These are phyloP conservation scores for Candida chilensis DNA, from an alignment of 805 yeast species.

Conservation along the genomic window DNA sequence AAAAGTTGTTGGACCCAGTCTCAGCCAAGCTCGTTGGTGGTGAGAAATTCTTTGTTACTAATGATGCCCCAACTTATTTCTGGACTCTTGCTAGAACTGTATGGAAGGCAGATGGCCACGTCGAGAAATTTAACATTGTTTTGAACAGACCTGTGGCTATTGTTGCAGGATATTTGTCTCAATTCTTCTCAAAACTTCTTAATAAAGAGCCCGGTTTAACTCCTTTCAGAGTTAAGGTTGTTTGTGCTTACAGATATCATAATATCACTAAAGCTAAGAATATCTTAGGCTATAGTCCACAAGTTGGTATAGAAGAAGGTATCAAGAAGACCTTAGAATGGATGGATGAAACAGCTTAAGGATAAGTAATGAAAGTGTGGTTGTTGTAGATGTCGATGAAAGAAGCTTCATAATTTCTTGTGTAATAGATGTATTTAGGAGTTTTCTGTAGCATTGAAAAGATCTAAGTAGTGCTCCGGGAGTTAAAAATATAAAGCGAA, in stretches of 20 bases:
- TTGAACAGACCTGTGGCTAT: slow-evolving; percentile 72
- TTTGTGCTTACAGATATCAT: slow-evolving; percentile 91
- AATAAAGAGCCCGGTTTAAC: slow-evolving; percentile 92
- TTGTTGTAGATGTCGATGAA: too few relatives aligned
- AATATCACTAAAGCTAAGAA: slow-evolving; percentile 81
- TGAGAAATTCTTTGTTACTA: slow-evolving; percentile 82
- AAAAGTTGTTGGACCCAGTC: slow-evolving; percentile 47
- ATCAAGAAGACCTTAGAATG: slow-evolving; percentile 73
- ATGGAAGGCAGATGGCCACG: slow-evolving; percentile 93
- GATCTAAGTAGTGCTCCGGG: too few relatives aligned
- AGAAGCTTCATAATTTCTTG: too few relatives aligned
- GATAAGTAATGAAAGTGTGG: too few relatives aligned
- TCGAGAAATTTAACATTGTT: slow-evolving; percentile 60
- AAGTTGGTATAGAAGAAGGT: slow-evolving; percentile 71
- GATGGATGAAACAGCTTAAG: slow-evolving; percentile 61
- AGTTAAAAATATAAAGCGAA: too few relatives aligned
- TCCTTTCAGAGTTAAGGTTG: slow-evolving; percentile 87
- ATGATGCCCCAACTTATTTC: slow-evolving; percentile 90
- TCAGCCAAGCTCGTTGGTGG: slow-evolving; percentile 55
- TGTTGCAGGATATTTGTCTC: slow-evolving; percentile 73
- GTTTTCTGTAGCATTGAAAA: too few relatives aligned
- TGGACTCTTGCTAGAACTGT: slow-evolving; percentile 96
- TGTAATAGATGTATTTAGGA: too few relatives aligned
- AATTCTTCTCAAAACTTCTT: slow-evolving; percentile 54
- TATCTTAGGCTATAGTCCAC: slow-evolving; percentile 72